Evolutionary conservation across 202 grass and related monocot genomes (phyloP).

Genomic region (Carex sylvatica): DNA sequence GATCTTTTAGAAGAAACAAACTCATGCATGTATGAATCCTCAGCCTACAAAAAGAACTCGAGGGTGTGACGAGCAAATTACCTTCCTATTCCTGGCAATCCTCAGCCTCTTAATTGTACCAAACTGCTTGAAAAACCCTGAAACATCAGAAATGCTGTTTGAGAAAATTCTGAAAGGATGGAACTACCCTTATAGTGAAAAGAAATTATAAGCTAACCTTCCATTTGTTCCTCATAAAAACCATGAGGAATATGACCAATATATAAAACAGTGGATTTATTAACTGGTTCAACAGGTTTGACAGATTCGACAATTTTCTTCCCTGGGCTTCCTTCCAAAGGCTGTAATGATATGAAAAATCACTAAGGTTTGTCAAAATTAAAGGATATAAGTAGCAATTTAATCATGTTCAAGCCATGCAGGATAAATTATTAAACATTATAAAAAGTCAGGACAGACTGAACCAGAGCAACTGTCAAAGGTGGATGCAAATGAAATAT

Average conservation of each 20-base stretch:
- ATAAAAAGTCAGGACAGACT: too few species aligned
- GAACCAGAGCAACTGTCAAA: too few species aligned
- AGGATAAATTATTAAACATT: neutral
- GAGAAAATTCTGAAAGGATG: neutral
- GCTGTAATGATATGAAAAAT: conserved; percentile 37
- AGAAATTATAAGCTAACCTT: conserved; percentile 36
- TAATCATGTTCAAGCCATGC: neutral
- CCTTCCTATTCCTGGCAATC: conserved; percentile 74
- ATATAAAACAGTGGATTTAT: conserved; percentile 70
- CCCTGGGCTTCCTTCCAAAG: conserved; percentile 48
- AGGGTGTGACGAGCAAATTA: neutral
- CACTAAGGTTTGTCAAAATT: neutral
- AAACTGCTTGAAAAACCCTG: conserved; percentile 93
- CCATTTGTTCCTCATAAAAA: conserved; percentile 94
- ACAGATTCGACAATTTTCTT: conserved; percentile 31
- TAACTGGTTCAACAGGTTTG: conserved; percentile 44
- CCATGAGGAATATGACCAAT: conserved; percentile 92
- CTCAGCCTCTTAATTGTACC: conserved; percentile 71
- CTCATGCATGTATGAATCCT: neutral
- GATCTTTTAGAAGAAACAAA: neutral
- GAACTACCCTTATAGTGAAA: neutral
- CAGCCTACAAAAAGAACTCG: neutral
- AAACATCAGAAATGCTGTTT: neutral
- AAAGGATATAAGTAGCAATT: neutral
- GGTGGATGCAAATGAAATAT: neutral